A percentile compares a stretch with the other conserved stretches of the same genome.
These are phyloP conservation scores for Botrytis aclada DNA, from an alignment of 2,329 filamentous ascomycete species.

Conservation along the genomic window DNA sequence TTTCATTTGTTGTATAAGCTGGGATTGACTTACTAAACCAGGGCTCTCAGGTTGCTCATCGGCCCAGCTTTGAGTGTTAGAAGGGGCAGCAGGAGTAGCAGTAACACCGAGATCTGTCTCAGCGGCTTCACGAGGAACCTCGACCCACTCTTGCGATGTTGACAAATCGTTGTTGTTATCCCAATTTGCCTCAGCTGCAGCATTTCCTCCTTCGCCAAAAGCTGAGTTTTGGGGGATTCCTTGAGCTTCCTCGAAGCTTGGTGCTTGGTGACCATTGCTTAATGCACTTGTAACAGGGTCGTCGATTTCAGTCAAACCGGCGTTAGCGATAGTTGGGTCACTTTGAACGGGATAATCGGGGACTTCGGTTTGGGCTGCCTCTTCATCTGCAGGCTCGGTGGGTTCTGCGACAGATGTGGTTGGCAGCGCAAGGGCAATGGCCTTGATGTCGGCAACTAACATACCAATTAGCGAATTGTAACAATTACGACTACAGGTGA, in stretches of 20 bases:
- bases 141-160: slow-evolving; percentile 39
- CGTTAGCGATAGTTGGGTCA: slow-evolving; percentile 66
- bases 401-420: slow-evolving; percentile 38
- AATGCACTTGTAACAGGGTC: slow-evolving; percentile 42
- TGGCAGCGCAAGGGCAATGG: slow-evolving; percentile 53
- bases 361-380: slow-evolving; percentile 34
- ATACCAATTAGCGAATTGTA: slow-evolving; percentile 18
- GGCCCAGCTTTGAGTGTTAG: slow-evolving; percentile 71
- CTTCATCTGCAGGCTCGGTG: slow-evolving; percentile 38
- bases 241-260: slow-evolving; percentile 33
- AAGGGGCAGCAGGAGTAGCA: slow-evolving; percentile 53
- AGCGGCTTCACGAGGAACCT: slow-evolving; percentile 70
- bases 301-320: slow-evolving; percentile 65
- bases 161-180: slow-evolving; percentile 44
- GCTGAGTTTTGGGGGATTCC: slow-evolving; percentile 49
- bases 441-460: slow-evolving; percentile 58
- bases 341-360: slow-evolving; percentile 45
- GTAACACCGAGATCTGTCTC: slow-evolving; percentile 69
- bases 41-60: slow-evolving; percentile 67
- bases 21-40: slow-evolving; percentile 43
- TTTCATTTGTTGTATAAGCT: neutral
- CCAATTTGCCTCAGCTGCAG: slow-evolving; percentile 65
- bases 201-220: slow-evolving; percentile 53
- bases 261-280: slow-evolving; percentile 47
- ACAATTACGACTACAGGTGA: neutral